These are phyloP conservation scores for Trichosporon faecale DNA, from an alignment of 1,284 basidiomycete species.

Conservation along the genomic window DNA sequence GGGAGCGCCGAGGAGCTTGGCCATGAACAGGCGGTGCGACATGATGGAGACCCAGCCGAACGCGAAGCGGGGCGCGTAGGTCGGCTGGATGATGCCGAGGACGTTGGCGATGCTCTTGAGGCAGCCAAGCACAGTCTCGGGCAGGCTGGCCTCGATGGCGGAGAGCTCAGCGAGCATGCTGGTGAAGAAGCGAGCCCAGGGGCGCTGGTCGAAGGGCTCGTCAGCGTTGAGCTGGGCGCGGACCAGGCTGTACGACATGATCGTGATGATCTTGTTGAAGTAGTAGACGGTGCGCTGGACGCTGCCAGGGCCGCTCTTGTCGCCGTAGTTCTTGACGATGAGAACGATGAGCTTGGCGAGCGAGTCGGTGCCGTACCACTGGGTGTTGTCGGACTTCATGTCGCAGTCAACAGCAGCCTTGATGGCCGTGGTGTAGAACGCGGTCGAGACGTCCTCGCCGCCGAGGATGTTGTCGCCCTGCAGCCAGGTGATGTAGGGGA, in stretches of 20 bases:
- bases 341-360: conserved; percentile 93
- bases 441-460: conserved; percentile 91
- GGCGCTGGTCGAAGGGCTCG: conserved; percentile 88
- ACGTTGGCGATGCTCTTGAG: conserved; percentile 89
- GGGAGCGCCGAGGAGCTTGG: conserved; percentile 69
- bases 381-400: conserved; percentile 76
- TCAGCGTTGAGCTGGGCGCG: conserved; percentile 94
- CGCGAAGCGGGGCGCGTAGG: conserved; percentile 95
- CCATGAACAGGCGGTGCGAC: conserved; percentile 96
- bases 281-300: conserved; percentile 96
- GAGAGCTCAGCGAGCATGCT: conserved; percentile 90
- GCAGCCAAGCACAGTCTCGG: conserved; percentile 82
- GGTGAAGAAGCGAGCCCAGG: conserved; percentile 98
- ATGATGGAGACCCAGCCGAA: conserved; percentile 98
- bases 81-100: conserved; percentile 92
- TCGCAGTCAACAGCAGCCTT: conserved; percentile 92
- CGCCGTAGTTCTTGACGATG: conserved; percentile 93
- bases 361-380: conserved; percentile 86
- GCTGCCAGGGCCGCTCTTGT: conserved; percentile 67
- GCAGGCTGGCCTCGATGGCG: conserved; percentile 75
- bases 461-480: conserved; percentile 96
- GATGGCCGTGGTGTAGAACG: conserved; percentile 97
- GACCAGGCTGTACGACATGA: conserved; percentile 92
- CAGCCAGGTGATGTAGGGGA: conserved; percentile 93
- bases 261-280: conserved; percentile 94